A percentile compares a stretch with the other conserved stretches of the same genome.
Evolutionary conservation across 352 stramenopile species (phyloP).

Genomic region (Globisporangium perplexum): DNA sequence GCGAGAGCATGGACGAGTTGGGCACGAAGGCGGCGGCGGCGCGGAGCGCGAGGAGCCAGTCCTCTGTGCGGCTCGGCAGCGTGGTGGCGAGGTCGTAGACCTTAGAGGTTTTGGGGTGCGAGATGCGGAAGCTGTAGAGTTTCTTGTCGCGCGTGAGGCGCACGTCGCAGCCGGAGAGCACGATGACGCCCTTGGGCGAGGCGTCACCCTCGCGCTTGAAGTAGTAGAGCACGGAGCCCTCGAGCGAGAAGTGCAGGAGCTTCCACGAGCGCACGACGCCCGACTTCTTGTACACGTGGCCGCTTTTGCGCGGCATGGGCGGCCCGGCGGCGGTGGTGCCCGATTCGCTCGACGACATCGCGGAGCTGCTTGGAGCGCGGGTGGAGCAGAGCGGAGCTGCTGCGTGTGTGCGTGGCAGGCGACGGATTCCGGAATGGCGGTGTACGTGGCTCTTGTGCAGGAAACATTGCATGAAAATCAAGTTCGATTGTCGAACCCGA

Average conservation of each 20-base stretch:
- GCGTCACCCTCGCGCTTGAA: conserved; percentile 69
- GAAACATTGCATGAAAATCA: not conserved
- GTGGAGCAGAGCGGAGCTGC: no score
- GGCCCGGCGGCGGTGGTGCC: not conserved
- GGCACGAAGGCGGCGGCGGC: conserved; percentile 29
- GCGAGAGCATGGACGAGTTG: conserved; percentile 5
- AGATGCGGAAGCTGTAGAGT: conserved; percentile 72
- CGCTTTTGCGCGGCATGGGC: conserved; percentile 25
- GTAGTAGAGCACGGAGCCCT: conserved; percentile 63
- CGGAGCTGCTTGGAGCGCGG: no score
- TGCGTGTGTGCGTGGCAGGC: not conserved
- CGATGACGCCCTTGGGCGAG: conserved; percentile 47
- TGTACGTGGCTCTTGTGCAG: not conserved
- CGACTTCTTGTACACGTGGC: conserved; percentile 69
- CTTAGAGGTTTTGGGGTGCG: conserved; percentile 61
- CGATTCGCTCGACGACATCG: conserved; percentile 8
- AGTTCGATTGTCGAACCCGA: not conserved
- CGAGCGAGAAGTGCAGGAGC: conserved; percentile 58
- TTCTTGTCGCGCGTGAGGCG: conserved; percentile 53
- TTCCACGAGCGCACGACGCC: conserved; percentile 53
- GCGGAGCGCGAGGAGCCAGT: conserved; percentile 50
- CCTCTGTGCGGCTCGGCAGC: conserved; percentile 38
- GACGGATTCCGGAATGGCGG: not conserved
- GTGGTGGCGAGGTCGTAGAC: conserved; percentile 62
- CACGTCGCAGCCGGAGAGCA: conserved; percentile 59